These are phyloP conservation scores for Fusarium gaditjirri DNA, from an alignment of 2,329 filamentous ascomycete genomes.

Conservation along the genomic window DNA sequence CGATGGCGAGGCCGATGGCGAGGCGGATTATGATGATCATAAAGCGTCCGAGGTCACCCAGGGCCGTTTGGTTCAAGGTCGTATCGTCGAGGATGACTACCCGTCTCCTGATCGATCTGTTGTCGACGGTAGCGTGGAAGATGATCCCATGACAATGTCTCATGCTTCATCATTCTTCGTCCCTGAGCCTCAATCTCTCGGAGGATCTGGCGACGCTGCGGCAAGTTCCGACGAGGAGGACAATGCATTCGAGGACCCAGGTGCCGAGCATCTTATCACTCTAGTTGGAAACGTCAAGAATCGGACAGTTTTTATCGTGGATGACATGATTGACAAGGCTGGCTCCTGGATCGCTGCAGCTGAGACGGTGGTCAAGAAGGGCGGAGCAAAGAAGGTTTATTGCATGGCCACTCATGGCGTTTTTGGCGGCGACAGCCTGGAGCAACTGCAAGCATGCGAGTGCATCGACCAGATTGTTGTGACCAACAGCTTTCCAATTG, in stretches of 20 bases:
- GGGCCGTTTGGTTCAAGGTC: constrained; percentile 89
- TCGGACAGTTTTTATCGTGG: constrained; percentile 90
- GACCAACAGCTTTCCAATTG: constrained; percentile 96
- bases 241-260: constrained; percentile 81
- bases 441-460: constrained; percentile 90
- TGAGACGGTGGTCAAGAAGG: constrained; percentile 94
- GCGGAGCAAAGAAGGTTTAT: constrained; percentile 91
- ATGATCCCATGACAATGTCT: constrained; percentile 84
- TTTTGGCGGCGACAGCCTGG: constrained; percentile 88
- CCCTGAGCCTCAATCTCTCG: constrained; percentile 73
- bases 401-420: constrained; percentile 97
- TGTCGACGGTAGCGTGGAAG: constrained; percentile 73
- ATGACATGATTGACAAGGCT: constrained; percentile 99
- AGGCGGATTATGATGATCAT: constrained; percentile 75
- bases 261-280: constrained; percentile 93
- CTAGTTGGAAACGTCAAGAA: constrained; percentile 94
- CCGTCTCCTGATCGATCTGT: constrained; percentile 80
- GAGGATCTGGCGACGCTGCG: constrained; percentile 85
- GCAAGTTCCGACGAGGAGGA: constrained; percentile 92
- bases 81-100: constrained; percentile 94
- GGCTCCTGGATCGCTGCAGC: constrained; percentile 97
- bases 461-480: constrained; percentile 95
- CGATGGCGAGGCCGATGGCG: constrained; percentile 47
- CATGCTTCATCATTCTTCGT: constrained; percentile 84
- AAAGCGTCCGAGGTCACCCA: constrained; percentile 90